Percentiles rank a stretch among this genome's conserved stretches.
Conservation (phyloP, 306 rosid genomes). For the Dalbergia cultrata region DNA sequence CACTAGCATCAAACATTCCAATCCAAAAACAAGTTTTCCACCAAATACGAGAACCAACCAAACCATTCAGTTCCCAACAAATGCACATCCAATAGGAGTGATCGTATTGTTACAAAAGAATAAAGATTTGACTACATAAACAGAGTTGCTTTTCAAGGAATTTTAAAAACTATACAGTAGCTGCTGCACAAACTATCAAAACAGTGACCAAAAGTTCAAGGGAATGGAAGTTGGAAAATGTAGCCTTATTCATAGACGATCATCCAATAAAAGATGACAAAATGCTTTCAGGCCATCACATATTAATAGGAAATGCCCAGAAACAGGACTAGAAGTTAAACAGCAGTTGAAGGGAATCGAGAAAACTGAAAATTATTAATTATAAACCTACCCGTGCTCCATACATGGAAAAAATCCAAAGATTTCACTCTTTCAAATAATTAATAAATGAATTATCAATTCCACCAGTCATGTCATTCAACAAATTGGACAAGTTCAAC, state of each 20-base stretch:
- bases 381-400: not conserved
- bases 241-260: not conserved
- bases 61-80: not conserved
- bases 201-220: no score
- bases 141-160: not conserved
- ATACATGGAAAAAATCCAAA: no score
- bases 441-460: not conserved
- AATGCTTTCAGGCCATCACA: not conserved
- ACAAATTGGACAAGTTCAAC: constrained; percentile 14
- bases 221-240: not conserved
- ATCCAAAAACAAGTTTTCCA: no score
- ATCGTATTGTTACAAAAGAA: not conserved
- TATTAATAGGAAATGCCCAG: not conserved
- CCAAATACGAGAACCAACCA: not conserved
- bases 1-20: no score
- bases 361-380: no score
- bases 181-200: not conserved
- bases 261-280: not conserved
- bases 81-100: not conserved
- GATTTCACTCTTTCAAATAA: no score
- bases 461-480: not conserved
- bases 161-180: not conserved
- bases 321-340: not conserved
- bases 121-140: no score
- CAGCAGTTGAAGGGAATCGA: not conserved